These are phyloP conservation scores for Prunus kanzakura DNA, from an alignment of 306 rosid species.

Conservation along the genomic window DNA sequence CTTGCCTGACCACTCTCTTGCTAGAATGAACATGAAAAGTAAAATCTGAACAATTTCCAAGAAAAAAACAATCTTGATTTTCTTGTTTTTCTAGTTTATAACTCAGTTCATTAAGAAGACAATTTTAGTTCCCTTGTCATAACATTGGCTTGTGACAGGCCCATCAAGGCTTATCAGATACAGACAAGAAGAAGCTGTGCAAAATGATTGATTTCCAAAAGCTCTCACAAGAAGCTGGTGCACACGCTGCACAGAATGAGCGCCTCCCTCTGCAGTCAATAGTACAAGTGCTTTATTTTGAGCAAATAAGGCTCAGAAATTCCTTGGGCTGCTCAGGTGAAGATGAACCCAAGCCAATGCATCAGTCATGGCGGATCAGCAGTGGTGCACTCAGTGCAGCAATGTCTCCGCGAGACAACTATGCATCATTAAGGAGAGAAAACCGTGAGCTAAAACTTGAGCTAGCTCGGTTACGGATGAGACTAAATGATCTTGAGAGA, in stretches of 20 bases:
- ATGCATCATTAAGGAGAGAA: conserved; percentile 90
- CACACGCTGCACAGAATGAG: conserved; percentile 99
- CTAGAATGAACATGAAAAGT: too few relatives aligned
- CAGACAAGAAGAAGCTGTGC: conserved; percentile 78
- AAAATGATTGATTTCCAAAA: conserved; percentile 91
- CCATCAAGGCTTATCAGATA: conserved; percentile 79
- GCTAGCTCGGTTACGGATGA: conserved; percentile 82
- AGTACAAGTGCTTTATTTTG: conserved; percentile 93
- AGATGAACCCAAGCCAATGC: conserved; percentile 80
- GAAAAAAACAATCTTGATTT: too few relatives aligned
- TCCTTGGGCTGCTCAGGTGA: conserved; percentile 71
- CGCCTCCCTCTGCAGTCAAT: conserved; percentile 94
- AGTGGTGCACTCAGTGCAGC: conserved; percentile 99
- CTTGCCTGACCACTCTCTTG: too few relatives aligned
- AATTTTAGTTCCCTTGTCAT: too few relatives aligned
- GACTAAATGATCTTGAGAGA: conserved; percentile 90
- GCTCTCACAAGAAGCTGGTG: conserved; percentile 96
- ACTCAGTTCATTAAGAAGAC: neutral
- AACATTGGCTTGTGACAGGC: conserved; percentile 47
- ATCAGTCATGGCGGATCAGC: conserved; percentile 90
- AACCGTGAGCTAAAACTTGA: conserved; percentile 98
- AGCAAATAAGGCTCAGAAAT: conserved; percentile 85
- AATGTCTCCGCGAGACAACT: conserved; percentile 97
- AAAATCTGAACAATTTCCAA: too few relatives aligned
- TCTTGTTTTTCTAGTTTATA: neutral